phyloP scores from a whole-genome alignment of 1,284 basidiomycete species.

The Porogramme epimiltina region DNA sequence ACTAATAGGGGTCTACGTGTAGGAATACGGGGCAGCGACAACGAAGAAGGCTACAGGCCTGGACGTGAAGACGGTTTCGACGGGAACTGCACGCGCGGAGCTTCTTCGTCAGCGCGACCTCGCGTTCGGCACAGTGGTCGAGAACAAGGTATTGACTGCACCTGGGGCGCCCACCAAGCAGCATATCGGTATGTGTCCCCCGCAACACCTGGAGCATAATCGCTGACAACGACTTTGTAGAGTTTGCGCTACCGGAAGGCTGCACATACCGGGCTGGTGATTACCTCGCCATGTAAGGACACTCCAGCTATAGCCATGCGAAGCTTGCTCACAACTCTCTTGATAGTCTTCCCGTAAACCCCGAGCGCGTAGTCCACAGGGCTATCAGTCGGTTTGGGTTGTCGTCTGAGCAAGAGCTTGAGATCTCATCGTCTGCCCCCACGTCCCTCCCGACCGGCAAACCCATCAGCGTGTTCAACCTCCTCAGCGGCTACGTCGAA shows the following conservation, averaged over 20 bases:
- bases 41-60: conserved; percentile 11
- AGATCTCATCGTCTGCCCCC: conserved; percentile 39
- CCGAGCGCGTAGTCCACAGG: conserved; percentile 40
- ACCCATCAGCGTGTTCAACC: conserved; percentile 37
- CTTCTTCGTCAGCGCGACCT: conserved; percentile 44
- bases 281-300: conserved; percentile 46
- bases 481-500: conserved; percentile 51
- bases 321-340: neutral
- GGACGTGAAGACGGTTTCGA: conserved; percentile 37
- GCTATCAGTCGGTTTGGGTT: conserved; percentile 43
- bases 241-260: conserved; percentile 42
- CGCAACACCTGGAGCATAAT: neutral
- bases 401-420: conserved; percentile 46
- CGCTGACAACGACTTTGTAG: conserved; percentile 15
- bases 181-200: conserved; percentile 34
- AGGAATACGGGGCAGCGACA: conserved; percentile 34
- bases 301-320: neutral
- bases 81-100: conserved; percentile 37
- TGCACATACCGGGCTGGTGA: conserved; percentile 43
- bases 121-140: conserved; percentile 41
- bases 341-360: conserved; percentile 44
- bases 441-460: conserved; percentile 44
- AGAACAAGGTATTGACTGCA: conserved; percentile 45
- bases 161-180: conserved; percentile 42
- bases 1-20: no score